Conservation (phyloP, 1,284 basidiomycete species). For the Puccinia novopanici region DNA sequence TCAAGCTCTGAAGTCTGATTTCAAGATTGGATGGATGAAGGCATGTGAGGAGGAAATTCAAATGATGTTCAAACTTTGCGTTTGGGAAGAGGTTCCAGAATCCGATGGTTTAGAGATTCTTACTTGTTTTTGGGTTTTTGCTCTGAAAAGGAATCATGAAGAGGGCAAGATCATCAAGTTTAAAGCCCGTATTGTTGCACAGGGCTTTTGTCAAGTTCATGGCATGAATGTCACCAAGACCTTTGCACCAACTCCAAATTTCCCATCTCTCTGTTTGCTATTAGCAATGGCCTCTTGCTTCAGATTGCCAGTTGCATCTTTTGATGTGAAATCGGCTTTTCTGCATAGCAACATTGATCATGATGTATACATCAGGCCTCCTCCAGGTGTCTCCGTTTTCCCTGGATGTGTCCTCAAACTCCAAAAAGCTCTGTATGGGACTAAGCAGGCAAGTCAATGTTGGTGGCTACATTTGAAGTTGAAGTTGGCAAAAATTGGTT, state of each 20-base stretch:
- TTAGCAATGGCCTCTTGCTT: background rate
- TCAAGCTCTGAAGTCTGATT: background rate
- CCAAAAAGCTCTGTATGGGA: slow-evolving; percentile 19
- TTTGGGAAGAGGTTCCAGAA: background rate
- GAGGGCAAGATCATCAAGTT: background rate
- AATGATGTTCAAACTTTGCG: background rate
- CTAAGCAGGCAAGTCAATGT: background rate
- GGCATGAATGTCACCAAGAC: slow-evolving; percentile 14
- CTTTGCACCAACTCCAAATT: slow-evolving; percentile 22
- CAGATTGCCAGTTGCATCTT: background rate
- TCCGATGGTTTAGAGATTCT: background rate
- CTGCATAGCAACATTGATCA: slow-evolving; percentile 22
- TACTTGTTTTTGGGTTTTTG: background rate
- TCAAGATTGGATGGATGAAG: background rate
- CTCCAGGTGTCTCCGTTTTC: background rate
- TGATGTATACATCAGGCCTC: background rate
- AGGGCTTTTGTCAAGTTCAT: background rate
- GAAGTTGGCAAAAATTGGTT: background rate
- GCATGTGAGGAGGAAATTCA: background rate
- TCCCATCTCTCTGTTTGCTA: background rate
- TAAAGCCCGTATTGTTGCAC: background rate
- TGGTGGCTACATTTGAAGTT: background rate
- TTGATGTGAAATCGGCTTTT: slow-evolving; percentile 28
- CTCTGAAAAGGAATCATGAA: background rate
- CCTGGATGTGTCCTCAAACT: background rate